These are phyloP conservation scores for Penicillium canariense DNA, from an alignment of 495 filamentous ascomycete species.

Conservation along the genomic window DNA sequence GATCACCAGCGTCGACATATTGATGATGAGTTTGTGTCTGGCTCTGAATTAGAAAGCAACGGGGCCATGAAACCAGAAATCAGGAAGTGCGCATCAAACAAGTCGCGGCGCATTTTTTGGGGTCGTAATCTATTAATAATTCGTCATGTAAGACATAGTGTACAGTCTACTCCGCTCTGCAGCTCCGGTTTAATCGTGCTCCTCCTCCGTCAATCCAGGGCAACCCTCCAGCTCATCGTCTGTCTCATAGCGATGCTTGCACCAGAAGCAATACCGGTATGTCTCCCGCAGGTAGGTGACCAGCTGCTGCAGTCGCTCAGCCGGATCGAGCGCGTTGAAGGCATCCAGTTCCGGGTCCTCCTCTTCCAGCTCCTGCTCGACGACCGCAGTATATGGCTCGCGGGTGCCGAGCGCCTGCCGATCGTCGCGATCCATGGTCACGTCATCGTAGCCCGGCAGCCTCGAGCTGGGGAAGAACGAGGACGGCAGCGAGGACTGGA, in stretches of 20 bases:
- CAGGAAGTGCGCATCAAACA: background rate
- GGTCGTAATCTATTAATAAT: background rate
- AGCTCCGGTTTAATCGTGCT: conserved; percentile 77
- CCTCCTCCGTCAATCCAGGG: conserved; percentile 86
- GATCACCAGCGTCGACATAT: conserved; percentile 12
- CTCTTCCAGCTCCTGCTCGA: conserved; percentile 72
- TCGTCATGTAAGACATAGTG: conserved; percentile 1
- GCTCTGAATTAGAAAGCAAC: background rate
- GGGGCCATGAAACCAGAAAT: background rate
- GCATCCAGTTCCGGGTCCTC: conserved; percentile 84
- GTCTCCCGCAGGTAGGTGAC: conserved; percentile 66
- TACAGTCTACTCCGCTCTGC: background rate
- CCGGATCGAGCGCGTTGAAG: conserved; percentile 66
- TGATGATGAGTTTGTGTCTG: conserved; percentile 11
- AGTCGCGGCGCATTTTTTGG: background rate
- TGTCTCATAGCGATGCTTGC: conserved; percentile 74
- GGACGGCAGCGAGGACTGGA: conserved; percentile 61
- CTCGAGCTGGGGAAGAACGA: conserved; percentile 45
- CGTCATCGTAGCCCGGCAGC: conserved; percentile 52
- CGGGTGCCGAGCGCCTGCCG: conserved; percentile 51
- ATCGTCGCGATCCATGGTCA: conserved; percentile 56
- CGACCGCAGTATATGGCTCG: conserved; percentile 34
- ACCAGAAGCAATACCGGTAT: conserved; percentile 94
- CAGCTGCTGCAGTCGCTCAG: conserved; percentile 62
- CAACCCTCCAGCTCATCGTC: conserved; percentile 74